A percentile compares a stretch with the other conserved stretches of the same genome.
Conservation (phyloP, 192 early-diverging fungal genomes). For the Coemansia sp. region DNA sequence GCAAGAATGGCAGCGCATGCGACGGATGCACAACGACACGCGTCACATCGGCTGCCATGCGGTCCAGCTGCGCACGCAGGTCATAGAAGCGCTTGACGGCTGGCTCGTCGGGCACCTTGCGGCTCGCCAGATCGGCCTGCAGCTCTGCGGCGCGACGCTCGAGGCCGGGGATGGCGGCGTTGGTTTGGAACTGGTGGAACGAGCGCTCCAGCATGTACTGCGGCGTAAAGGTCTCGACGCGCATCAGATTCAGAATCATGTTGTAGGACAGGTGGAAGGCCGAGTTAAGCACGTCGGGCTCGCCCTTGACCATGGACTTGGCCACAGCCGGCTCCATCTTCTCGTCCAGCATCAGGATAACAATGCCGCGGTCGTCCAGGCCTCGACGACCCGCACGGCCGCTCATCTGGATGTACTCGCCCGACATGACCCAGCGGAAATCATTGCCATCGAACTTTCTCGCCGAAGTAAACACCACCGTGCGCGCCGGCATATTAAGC, state of each 20-base stretch:
- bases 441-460: slow-evolving; percentile 92
- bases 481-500: slow-evolving; percentile 98
- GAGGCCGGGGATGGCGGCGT: slow-evolving; percentile 74
- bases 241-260: slow-evolving; percentile 93
- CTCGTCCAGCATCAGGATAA: slow-evolving; percentile 94
- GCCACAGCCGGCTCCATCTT: slow-evolving; percentile 91
- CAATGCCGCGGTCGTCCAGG: slow-evolving; percentile 93
- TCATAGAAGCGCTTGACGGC: slow-evolving; percentile 72
- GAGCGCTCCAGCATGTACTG: slow-evolving; percentile 89
- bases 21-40: slow-evolving; percentile 80
- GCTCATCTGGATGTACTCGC: slow-evolving; percentile 99
- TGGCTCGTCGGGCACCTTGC: slow-evolving; percentile 66
- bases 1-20: slow-evolving; percentile 77
- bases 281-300: slow-evolving; percentile 80
- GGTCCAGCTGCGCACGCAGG: slow-evolving; percentile 66
- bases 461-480: slow-evolving; percentile 92
- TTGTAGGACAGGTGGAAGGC: slow-evolving; percentile 96
- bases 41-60: slow-evolving; percentile 62
- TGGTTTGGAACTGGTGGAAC: slow-evolving; percentile 92
- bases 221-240: slow-evolving; percentile 90
- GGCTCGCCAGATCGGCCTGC: slow-evolving; percentile 51
- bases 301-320: slow-evolving; percentile 90
- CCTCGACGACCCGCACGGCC: slow-evolving; percentile 97
- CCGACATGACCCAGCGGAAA: slow-evolving; percentile 76
- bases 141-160: slow-evolving; percentile 49